Base-by-base conservation (phyloP, 495 filamentous ascomycete genomes). In the Xylaria sp. region DNA sequence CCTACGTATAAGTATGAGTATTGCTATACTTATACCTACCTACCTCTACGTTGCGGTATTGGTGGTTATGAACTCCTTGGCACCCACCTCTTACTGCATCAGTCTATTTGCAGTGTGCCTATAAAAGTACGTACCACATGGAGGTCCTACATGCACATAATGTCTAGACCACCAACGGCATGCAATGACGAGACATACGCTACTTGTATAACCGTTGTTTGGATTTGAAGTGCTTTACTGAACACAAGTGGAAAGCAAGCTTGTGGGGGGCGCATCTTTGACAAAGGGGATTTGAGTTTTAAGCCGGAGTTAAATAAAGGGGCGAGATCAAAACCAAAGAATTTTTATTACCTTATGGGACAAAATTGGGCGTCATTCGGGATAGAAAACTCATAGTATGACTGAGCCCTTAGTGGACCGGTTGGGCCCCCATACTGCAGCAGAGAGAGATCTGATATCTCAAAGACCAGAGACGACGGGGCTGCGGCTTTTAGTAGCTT, bases 381-480 rank as follows among this genome's bases (percentile, higher is more conserved):
- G 52, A 4, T 31, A 55, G 52, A 31, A 31, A 55, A 55, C 24
- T 55, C 5, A 31, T 8, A 11, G 12, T 52, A 52, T 52, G 24
- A 53, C 50, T 1, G 50, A 15, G 50, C 50, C 50, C 50, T 5
- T 11, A 1, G 50, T 43, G 58, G 58, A 24, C 58, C 35, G 9
- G n/a, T 33, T 26, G 21, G 21, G 7, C 7, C 37, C 40, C 35
- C 58, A n/a, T 58, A 29, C n/a, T 19, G 37, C 17, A 44, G 65
- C 17, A 66, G 15, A 21, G 33, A 41, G 50, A 68, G 50, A 59
- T 41, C 24, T 68, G 65, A 58, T 43, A 58, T 41, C 44, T 11
- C 24, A 33, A 6, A 37, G 52, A 24, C 65, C 40, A 31, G 8
- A 26, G 37, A 43, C 29, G 37, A 57, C 40, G n/a, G 12, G 17